phyloP scores from a whole-genome alignment of 164 flowering plant species.

The Stephania cephalantha region DNA sequence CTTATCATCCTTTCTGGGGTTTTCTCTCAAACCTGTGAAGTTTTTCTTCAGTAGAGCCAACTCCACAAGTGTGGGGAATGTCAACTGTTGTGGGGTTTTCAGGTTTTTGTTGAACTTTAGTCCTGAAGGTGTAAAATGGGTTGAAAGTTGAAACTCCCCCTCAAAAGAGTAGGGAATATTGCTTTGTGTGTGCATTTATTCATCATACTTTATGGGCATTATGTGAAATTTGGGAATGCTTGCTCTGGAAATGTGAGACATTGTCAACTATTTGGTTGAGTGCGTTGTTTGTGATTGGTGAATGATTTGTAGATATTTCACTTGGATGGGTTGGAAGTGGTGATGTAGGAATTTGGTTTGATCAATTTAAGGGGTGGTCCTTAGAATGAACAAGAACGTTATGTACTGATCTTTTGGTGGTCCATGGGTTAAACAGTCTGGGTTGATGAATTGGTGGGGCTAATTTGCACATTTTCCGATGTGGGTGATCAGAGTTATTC shows the following conservation, averaged over 20 bases:
- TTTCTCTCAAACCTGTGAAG: too few relatives aligned
- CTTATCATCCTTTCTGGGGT: too few relatives aligned
- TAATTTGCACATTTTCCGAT: conserved; percentile 17
- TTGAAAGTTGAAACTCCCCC: too few relatives aligned
- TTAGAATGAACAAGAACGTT: conserved; percentile 4
- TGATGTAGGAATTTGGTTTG: neutral
- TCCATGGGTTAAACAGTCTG: conserved; percentile 12
- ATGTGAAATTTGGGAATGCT: neutral
- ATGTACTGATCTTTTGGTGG: conserved; percentile 7
- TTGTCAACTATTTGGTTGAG: neutral
- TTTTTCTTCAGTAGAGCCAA: too few relatives aligned
- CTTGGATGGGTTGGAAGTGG: conserved; percentile 1
- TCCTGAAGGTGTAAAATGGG: too few relatives aligned
- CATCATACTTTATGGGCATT: neutral
- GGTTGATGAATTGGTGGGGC: conserved; percentile 19
- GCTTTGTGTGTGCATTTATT: neutral
- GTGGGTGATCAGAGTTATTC: neutral
- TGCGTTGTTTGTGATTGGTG: neutral
- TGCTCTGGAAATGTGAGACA: neutral
- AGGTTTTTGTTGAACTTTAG: too few relatives aligned
- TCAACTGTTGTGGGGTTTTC: too few relatives aligned
- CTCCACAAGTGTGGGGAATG: too few relatives aligned
- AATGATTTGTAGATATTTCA: neutral
- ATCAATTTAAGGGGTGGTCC: conserved; percentile 29
- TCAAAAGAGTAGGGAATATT: neutral